phyloP scores from a whole-genome alignment of 192 early-diverging fungal species.

The Gaertneriomyces semiglobifer region DNA sequence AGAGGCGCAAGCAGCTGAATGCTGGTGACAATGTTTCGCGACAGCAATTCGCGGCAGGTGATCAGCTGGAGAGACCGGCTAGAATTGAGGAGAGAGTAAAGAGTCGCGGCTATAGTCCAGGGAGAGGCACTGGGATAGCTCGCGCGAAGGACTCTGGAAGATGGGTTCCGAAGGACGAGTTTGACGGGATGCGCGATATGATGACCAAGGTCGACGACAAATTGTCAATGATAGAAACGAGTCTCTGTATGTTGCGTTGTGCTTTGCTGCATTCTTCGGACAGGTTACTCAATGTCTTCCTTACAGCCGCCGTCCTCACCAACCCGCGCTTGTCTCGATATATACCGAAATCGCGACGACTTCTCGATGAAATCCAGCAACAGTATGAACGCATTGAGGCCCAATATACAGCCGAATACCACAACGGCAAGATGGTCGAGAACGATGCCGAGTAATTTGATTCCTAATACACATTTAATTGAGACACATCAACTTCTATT shows the following conservation, averaged over 20 bases:
- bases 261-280: neutral
- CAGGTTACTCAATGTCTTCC: slow-evolving; percentile 5
- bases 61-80: neutral
- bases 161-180: slow-evolving; percentile 37
- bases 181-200: slow-evolving; percentile 41
- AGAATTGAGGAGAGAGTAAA: slow-evolving; percentile 17
- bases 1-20: neutral
- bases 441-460: too few relatives aligned
- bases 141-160: neutral
- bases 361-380: slow-evolving; percentile 36
- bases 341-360: slow-evolving; percentile 31
- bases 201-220: slow-evolving; percentile 36
- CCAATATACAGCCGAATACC: too few relatives aligned
- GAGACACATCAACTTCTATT: too few relatives aligned
- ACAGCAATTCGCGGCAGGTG: neutral
- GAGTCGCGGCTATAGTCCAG: neutral
- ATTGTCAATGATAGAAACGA: slow-evolving; percentile 38
- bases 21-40: neutral
- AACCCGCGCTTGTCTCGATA: neutral
- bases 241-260: slow-evolving; percentile 31
- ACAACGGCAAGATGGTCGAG: too few relatives aligned
- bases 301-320: slow-evolving; percentile 9
- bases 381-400: slow-evolving; percentile 40
- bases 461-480: too few relatives aligned
- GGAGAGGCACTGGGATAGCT: neutral